Conservation (phyloP, 78 protist species). For the Chrysochromulina parva region DNA sequence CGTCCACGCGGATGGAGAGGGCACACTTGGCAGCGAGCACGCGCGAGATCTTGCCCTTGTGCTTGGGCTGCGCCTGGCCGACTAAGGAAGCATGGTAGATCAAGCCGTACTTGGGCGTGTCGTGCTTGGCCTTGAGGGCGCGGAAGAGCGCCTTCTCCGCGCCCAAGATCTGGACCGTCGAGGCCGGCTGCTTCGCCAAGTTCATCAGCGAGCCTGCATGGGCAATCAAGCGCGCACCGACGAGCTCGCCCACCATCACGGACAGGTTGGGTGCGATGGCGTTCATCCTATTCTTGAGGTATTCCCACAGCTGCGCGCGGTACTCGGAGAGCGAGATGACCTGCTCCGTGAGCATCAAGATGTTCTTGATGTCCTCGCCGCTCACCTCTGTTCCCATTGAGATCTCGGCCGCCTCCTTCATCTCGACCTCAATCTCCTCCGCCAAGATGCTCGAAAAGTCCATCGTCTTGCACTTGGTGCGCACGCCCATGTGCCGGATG, state of each 20-base stretch:
- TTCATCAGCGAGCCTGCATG: conserved; percentile 82
- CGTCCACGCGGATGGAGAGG: conserved; percentile 93
- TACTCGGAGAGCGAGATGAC: conserved; percentile 86
- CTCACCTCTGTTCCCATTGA: conserved; percentile 83
- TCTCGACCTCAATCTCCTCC: conserved; percentile 72
- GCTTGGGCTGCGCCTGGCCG: conserved; percentile 84
- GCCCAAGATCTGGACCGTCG: conserved; percentile 99
- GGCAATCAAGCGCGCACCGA: conserved; percentile 80
- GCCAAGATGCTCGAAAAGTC: conserved; percentile 78
- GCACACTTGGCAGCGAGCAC: conserved; percentile 94
- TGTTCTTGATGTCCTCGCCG: conserved; percentile 76
- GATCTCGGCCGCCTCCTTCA: conserved; percentile 68
- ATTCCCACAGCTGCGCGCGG: conserved; percentile 69
- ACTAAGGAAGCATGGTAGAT: conserved; percentile 95
- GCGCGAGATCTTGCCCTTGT: conserved; percentile 96
- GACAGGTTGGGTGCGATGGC: conserved; percentile 96
- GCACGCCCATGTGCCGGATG: conserved; percentile 46
- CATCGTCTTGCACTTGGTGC: conserved; percentile 35
- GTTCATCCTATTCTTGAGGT: conserved; percentile 89
- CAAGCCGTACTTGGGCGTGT: conserved; percentile 67
- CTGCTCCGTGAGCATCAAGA: conserved; percentile 49
- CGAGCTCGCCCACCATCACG: conserved; percentile 95
- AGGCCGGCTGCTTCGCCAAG: conserved; percentile 99
- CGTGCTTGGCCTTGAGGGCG: conserved; percentile 64
- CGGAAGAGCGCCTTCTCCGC: conserved; percentile 99